Conservation (phyloP, 1,284 basidiomycete genomes). For the Papiliotrema terrestris region DNA sequence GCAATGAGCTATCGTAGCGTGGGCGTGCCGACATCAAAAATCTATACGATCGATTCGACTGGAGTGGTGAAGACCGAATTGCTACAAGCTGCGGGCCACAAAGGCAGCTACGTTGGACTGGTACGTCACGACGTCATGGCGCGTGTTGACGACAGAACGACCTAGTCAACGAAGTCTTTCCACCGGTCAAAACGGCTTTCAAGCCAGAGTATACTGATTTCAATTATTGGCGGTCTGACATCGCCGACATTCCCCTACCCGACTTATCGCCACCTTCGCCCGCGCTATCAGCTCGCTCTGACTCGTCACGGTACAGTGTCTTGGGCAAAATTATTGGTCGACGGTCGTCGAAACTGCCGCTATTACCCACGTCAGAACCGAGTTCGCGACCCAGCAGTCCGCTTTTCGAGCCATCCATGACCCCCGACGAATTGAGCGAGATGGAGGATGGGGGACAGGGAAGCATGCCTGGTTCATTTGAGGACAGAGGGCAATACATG, state of each 20-base stretch:
- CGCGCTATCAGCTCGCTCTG: conserved; percentile 84
- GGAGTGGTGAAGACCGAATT: conserved; percentile 98
- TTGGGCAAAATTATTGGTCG: conserved; percentile 71
- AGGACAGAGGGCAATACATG: conserved; percentile 29
- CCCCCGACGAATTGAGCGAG: conserved; percentile 35
- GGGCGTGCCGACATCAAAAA: conserved; percentile 87
- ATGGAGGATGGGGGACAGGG: conserved; percentile 26
- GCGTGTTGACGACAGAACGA: conserved; percentile 67
- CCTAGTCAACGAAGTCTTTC: conserved; percentile 98
- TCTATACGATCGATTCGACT: conserved; percentile 95
- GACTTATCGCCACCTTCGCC: conserved; percentile 90
- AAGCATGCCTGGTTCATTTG: conserved; percentile 75
- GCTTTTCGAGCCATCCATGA: conserved; percentile 40
- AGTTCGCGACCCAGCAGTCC: conserved; percentile 53
- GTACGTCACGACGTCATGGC: conserved; percentile 16
- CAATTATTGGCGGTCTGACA: conserved; percentile 87
- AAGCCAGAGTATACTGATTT: conserved; percentile 92
- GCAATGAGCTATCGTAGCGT: conserved; percentile 95
- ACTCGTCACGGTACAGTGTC: conserved; percentile 72
- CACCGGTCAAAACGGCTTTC: conserved; percentile 84
- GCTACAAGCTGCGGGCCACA: conserved; percentile 91
- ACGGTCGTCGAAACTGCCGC: conserved; percentile 32
- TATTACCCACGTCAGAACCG: conserved; percentile 26
- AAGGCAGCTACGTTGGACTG: conserved; percentile 57
- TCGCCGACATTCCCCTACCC: conserved; percentile 76